Conservation (phyloP, 164 flowering plant genomes). For the Dillenia suffruticosa region DNA sequence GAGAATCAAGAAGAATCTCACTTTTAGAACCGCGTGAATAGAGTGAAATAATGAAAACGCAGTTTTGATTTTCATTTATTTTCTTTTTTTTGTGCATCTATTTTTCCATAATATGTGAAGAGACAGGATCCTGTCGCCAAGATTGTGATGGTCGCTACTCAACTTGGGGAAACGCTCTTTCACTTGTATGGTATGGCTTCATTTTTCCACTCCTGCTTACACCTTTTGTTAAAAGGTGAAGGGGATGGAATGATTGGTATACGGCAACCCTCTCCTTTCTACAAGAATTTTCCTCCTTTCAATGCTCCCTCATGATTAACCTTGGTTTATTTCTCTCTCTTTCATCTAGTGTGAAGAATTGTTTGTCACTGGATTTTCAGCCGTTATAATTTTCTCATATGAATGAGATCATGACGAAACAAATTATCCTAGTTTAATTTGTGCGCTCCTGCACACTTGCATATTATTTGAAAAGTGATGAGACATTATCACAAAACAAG, state of each 20-base stretch:
- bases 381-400: too few relatives aligned
- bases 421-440: too few relatives aligned
- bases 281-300: conserved; percentile 51
- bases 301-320: conserved; percentile 31
- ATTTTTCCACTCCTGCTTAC: conserved; percentile 22
- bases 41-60: conserved; percentile 11
- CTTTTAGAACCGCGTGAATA: background rate
- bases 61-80: background rate
- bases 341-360: conserved; percentile 8
- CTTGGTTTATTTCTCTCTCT: conserved; percentile 12
- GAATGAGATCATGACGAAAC: too few relatives aligned
- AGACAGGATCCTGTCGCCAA: conserved; percentile 41
- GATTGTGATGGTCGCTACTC: conserved; percentile 39
- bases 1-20: background rate
- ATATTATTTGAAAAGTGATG: too few relatives aligned
- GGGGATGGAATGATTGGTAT: conserved; percentile 44
- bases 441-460: too few relatives aligned
- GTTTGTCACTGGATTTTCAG: too few relatives aligned
- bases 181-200: conserved; percentile 31
- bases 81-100: conserved; percentile 13
- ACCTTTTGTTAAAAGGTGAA: conserved; percentile 27
- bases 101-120: conserved; percentile 22
- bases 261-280: conserved; percentile 37
- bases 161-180: conserved; percentile 27
- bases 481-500: too few relatives aligned